phyloP scores from a whole-genome alignment of 495 filamentous ascomycete genomes.

The Parathielavia hyrcaniae region DNA sequence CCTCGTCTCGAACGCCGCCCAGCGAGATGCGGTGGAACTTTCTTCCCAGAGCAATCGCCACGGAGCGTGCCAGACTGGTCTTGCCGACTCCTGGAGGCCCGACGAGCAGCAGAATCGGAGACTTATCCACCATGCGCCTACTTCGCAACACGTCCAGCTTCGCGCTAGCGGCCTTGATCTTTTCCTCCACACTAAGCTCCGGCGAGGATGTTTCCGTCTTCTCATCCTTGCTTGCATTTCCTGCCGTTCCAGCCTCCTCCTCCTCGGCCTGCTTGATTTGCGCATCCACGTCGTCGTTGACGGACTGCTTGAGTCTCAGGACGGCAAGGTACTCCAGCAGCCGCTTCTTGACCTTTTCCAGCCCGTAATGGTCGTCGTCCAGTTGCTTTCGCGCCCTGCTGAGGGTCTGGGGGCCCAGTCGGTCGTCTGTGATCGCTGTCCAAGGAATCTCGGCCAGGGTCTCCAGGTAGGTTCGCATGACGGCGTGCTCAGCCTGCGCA shows the following conservation, averaged over 20 bases:
- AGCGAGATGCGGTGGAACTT: slow-evolving; percentile 98
- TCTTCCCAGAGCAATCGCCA: slow-evolving; percentile 83
- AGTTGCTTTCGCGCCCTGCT: slow-evolving; percentile 77
- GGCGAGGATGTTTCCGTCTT: slow-evolving; percentile 16
- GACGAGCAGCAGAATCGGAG: slow-evolving; percentile 88
- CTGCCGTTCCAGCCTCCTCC: slow-evolving; percentile 49
- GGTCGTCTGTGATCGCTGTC: slow-evolving; percentile 78
- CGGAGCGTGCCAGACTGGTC: slow-evolving; percentile 89
- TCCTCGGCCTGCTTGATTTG: slow-evolving; percentile 64
- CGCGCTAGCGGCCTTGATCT: slow-evolving; percentile 45
- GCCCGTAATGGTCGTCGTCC: slow-evolving; percentile 92
- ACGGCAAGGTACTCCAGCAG: slow-evolving; percentile 94
- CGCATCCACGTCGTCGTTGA: slow-evolving; percentile 70
- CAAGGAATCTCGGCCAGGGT: slow-evolving; percentile 93
- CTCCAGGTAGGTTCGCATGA: slow-evolving; percentile 90
- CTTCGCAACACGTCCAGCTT: slow-evolving; percentile 64
- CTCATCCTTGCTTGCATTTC: slow-evolving; percentile 31
- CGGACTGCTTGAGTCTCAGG: slow-evolving; percentile 82
- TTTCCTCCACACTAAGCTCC: slow-evolving; percentile 37
- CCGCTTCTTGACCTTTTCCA: slow-evolving; percentile 96
- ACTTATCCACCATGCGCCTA: slow-evolving; percentile 82
- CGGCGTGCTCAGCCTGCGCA: slow-evolving; percentile 88
- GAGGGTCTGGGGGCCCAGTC: slow-evolving; percentile 76
- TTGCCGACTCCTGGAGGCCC: slow-evolving; percentile 96
- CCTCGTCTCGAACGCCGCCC: slow-evolving; percentile 92